Base-by-base conservation (phyloP, 192 early-diverging fungal species). In the Thamnidium elegans region DNA sequence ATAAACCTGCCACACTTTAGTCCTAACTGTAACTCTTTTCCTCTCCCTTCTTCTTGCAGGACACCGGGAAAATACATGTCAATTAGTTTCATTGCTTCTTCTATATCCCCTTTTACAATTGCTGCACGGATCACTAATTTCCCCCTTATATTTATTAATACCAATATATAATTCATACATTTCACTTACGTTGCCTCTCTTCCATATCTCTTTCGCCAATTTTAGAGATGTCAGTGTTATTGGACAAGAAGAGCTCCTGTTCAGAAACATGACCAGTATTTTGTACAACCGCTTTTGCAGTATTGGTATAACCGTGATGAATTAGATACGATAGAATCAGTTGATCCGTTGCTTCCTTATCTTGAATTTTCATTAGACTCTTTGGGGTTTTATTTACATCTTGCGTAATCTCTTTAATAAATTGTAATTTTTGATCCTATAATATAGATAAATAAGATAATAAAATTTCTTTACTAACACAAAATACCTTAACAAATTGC, bases 1-100 rank as follows among this genome's bases (percentile, higher is more conserved):
- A 96, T 79, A 75, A 95, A 96, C 67, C 90, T 85, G 45, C 83
- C 86, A 68, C 94, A 94, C n/a, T 87, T 79, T 32, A 97, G 85
- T 53, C 84, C 79, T 48, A 96, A 90, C 47, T 80, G 75, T 47
- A 97, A 71, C 36, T 55, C 43, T 8, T 50, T 32, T 4, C 56
- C 66, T 43, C 83, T 75, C 42, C 79, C 82, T 64, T 91, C 82
- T 17, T 76, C 68, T 9, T 55, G 30, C 11, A 94, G 74, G 34
- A 96, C 75, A 0, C 58, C 69, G 4, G 95, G 92, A 63, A 89
- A 95, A 47, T 81, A 73, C 4, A 70, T 62, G 50, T 90, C 81
- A 39, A 87, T 72, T 48, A 90, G 56, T 14, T 74, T 61, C 17
- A 94, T 80, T 2, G 95, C 95, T 4, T 67, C 19, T 52, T 89